Evolutionary conservation across 2,329 filamentous ascomycete species (phyloP).

Genomic region (Aspergillus sp.): DNA sequence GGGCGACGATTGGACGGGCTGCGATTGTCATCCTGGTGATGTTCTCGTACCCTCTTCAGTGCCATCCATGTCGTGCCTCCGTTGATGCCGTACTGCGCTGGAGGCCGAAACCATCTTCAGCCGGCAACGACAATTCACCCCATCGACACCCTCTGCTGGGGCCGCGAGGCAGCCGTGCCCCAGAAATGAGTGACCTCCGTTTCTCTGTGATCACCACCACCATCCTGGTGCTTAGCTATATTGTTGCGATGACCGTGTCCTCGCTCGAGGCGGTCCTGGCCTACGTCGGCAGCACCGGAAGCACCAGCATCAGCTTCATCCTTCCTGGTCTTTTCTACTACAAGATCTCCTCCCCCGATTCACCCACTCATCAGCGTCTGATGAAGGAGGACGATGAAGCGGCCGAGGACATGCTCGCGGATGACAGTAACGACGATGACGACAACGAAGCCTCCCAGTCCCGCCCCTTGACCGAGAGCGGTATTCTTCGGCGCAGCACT

Average conservation of each 20-base stretch:
- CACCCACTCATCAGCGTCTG: slow-evolving; percentile 77
- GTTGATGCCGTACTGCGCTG: slow-evolving; percentile 92
- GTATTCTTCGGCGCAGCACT: slow-evolving; percentile 59
- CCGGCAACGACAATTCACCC: slow-evolving; percentile 42
- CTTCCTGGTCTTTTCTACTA: slow-evolving; percentile 96
- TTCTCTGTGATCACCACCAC: slow-evolving; percentile 86
- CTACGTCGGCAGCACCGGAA: slow-evolving; percentile 92
- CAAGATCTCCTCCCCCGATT: slow-evolving; percentile 91
- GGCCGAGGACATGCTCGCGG: slow-evolving; percentile 52
- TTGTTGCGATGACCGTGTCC: slow-evolving; percentile 84
- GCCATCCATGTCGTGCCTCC: slow-evolving; percentile 94
- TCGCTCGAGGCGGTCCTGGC: slow-evolving; percentile 88
- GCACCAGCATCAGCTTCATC: slow-evolving; percentile 95
- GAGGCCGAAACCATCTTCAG: slow-evolving; percentile 57
- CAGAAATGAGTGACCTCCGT: slow-evolving; percentile 76
- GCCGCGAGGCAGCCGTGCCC: slow-evolving; percentile 41
- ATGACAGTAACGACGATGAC: slow-evolving; percentile 29
- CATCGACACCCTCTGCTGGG: slow-evolving; percentile 43
- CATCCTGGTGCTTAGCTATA: slow-evolving; percentile 81
- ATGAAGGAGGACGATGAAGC: slow-evolving; percentile 85
- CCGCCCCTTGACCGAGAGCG: slow-evolving; percentile 52
- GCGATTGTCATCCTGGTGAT: slow-evolving; percentile 95
- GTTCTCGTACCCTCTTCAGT: slow-evolving; percentile 92
- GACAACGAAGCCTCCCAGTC: slow-evolving; percentile 33
- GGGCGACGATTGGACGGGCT: slow-evolving; percentile 87